Conservation (phyloP, 257 asterid species). For the Cruciata laevipes region DNA sequence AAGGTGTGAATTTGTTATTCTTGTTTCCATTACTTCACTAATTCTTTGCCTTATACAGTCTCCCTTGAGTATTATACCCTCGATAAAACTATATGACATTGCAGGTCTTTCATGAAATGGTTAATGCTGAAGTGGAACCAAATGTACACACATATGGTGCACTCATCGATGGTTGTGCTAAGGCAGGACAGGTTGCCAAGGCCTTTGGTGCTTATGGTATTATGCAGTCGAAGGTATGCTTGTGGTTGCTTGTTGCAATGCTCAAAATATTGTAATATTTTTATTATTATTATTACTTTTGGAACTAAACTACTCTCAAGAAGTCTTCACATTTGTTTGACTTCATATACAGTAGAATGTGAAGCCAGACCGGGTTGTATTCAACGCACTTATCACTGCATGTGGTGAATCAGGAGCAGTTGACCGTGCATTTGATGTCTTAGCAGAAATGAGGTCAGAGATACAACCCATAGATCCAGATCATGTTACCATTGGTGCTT, state of each 20-base stretch:
- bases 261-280: neutral
- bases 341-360: conserved; percentile 70
- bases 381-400: conserved; percentile 97
- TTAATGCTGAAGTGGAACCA: conserved; percentile 92
- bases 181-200: conserved; percentile 98
- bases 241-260: conserved; percentile 11
- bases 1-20: conserved; percentile 36
- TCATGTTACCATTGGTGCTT: conserved; percentile 88
- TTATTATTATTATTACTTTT: neutral
- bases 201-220: conserved; percentile 99
- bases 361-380: conserved; percentile 95
- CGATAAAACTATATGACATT: conserved; percentile 19
- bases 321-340: conserved; percentile 34
- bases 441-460: conserved; percentile 85
- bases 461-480: conserved; percentile 83
- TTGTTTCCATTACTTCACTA: conserved; percentile 3
- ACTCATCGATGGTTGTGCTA: conserved; percentile 97
- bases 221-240: conserved; percentile 84
- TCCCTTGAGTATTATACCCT: neutral
- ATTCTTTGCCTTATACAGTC: conserved; percentile 1
- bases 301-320: neutral
- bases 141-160: conserved; percentile 93
- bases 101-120: conserved; percentile 97
- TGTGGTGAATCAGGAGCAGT: conserved; percentile 98
- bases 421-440: conserved; percentile 94